These are phyloP conservation scores for Artemisia tridentata DNA, from an alignment of 129 eudicot species.

Conservation along the genomic window DNA sequence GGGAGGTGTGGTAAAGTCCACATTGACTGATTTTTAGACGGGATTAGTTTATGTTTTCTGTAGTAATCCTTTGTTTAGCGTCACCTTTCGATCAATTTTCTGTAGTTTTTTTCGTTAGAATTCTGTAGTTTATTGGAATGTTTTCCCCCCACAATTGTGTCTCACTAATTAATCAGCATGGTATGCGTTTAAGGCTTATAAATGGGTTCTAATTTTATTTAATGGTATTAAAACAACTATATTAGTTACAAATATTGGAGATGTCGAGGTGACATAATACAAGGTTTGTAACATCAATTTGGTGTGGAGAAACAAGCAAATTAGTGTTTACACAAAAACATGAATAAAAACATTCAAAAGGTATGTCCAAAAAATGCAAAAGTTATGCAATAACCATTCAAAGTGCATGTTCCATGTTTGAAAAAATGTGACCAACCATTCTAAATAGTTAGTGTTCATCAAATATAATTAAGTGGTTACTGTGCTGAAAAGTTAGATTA, in stretches of 20 bases:
- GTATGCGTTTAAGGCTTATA: background rate
- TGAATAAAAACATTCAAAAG: background rate
- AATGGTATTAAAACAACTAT: too few relatives aligned
- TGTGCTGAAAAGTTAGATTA: too few relatives aligned
- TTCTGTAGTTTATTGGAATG: constrained; percentile 8
- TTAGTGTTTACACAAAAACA: background rate
- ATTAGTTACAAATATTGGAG: too few relatives aligned
- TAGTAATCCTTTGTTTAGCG: constrained; percentile 15
- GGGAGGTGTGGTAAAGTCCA: constrained; percentile 35
- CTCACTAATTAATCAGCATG: background rate
- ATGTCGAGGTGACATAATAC: too few relatives aligned
- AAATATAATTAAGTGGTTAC: background rate
- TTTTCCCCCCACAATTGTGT: background rate
- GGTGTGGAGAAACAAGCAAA: too few relatives aligned
- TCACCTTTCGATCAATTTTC: constrained; percentile 15
- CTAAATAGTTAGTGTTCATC: background rate
- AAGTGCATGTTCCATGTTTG: constrained; percentile 15
- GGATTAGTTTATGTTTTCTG: constrained; percentile 20
- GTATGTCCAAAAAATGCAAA: constrained; percentile 17
- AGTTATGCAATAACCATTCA: constrained; percentile 7
- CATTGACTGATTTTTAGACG: constrained; percentile 23
- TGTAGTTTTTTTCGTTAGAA: constrained; percentile 3
- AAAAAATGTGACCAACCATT: constrained; percentile 4
- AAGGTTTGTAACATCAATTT: too few relatives aligned
- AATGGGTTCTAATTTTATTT: too few relatives aligned